Evolutionary conservation across 441 rosid species (phyloP).

Genomic region (Populus hybrid): DNA sequence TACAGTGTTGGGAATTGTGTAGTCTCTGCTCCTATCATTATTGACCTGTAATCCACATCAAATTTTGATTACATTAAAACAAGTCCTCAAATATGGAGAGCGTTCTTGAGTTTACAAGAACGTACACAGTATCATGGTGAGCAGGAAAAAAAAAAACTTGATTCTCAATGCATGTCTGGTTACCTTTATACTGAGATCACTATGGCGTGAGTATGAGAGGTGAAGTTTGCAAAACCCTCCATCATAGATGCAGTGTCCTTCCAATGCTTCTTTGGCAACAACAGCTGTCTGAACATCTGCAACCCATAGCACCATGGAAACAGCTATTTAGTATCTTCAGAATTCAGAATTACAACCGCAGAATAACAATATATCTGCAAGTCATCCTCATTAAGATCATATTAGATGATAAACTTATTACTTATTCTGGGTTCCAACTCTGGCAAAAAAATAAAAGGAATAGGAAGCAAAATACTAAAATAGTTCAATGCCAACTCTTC

Average conservation of each 20-base stretch:
- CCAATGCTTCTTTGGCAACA: conserved; percentile 90
- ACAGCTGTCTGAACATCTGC: conserved; percentile 96
- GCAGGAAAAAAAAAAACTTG: neutral
- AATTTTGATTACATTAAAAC: neutral
- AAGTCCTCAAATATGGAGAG: neutral
- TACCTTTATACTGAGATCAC: conserved; percentile 96
- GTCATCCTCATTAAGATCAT: neutral
- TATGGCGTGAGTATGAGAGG: conserved; percentile 89
- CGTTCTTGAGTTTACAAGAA: neutral
- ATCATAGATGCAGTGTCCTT: conserved; percentile 97
- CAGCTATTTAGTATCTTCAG: neutral
- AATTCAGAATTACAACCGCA: neutral
- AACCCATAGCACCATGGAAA: conserved; percentile 16
- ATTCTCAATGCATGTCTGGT: neutral
- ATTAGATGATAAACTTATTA: neutral
- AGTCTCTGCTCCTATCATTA: conserved; percentile 91
- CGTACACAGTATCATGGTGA: neutral
- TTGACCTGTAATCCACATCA: conserved; percentile 51
- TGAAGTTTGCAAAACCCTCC: conserved; percentile 99
- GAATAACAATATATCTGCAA: neutral
- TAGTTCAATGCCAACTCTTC: neutral
- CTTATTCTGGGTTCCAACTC: neutral
- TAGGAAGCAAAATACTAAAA: neutral
- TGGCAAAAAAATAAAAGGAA: neutral
- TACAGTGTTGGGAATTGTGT: conserved; percentile 57